Evolutionary conservation across 768 basidiomycete genomes (phyloP), one percentile per base, ranked within the genome.

Genomic region (Podaxis carcinomalis): DNA sequence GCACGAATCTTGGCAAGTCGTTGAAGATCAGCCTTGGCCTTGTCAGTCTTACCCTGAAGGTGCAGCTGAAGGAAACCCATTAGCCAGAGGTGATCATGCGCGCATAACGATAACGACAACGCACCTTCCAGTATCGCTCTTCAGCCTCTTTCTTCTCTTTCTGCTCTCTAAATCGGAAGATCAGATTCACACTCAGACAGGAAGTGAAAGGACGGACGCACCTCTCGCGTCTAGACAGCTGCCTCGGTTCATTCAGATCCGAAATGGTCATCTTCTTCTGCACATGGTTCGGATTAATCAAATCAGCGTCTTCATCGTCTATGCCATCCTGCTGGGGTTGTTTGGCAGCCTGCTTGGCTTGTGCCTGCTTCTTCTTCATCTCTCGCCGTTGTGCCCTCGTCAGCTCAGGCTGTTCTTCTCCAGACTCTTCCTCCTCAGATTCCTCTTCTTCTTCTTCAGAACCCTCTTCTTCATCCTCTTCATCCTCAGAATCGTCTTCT

Each of bases 131-230:
- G 72, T 96, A 96, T 25, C 83, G 78, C 27, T 93, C 92, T 69
- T 92, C 85, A 1, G 93, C 92, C 1, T 94, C 93, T 67, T 90
- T 82, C 77, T 94, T 95, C 74, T 95, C 93, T 70, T 95, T 94
- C 69, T 87, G 88, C 70, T 97, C 95, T 65, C 95, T 95, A 63
- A 7, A 39, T 49, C n/a, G 13, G 32, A 27, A 51, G 11, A 56
- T 64, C 27, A 61, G 46, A 51, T 5, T 35, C 28, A 14, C 56
- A 36, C 47, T 49, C 35, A 21, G 39, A 4, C 5, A 32, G 2
- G 56, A 35, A 14, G 11, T 35, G 47, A 13, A 51, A 39, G 27
- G 23, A 54, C 13, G 3, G 28, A 54, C 75, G 28, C 62, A 86
- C 90, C 85, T 80, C 70, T 92, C 90, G 56, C 83, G 77, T 61